Conservation (phyloP, 129 eudicot genomes). For the Sambucus nigra region DNA sequence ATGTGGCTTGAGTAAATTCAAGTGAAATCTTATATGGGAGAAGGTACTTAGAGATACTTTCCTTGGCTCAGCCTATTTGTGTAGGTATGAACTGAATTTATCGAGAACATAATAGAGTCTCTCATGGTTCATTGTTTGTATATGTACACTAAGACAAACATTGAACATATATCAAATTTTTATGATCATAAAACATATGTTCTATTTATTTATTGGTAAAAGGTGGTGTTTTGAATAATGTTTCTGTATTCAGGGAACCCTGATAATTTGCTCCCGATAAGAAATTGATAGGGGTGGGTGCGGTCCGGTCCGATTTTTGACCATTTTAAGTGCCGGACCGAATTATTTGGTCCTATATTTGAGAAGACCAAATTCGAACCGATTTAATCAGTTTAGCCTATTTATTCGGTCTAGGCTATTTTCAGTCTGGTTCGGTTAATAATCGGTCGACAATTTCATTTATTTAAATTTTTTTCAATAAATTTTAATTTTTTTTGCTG, state of each 20-base stretch:
- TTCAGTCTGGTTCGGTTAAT: no score
- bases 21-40: neutral
- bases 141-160: neutral
- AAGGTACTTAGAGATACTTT: slow-evolving; percentile 4
- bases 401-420: no score
- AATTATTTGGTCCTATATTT: no score
- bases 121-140: neutral
- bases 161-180: neutral
- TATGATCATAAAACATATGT: neutral
- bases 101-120: neutral
- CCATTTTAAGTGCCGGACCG: no score
- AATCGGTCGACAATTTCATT: no score
- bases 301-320: no score
- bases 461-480: no score
- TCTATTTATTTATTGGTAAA: neutral
- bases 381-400: no score
- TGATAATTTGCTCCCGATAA: neutral
- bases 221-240: neutral
- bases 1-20: neutral
- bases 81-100: neutral
- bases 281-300: no score
- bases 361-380: no score
- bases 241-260: no score
- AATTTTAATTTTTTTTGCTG: no score
- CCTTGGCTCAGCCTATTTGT: neutral